Conservation (phyloP, 2,329 filamentous ascomycete species). For the Alternaria arbusti region DNA sequence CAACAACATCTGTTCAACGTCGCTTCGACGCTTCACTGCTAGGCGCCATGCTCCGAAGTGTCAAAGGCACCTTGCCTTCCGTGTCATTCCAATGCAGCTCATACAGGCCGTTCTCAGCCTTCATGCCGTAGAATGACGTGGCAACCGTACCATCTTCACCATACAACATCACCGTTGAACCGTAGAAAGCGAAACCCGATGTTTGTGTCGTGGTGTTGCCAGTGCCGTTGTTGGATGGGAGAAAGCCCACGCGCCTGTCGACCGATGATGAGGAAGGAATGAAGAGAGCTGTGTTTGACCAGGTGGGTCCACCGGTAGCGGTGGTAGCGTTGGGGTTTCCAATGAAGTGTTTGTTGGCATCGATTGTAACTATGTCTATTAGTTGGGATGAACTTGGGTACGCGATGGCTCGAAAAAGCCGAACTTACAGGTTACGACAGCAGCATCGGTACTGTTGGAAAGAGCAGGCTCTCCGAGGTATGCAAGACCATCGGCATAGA, state of each 20-base stretch:
- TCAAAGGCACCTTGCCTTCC: background rate
- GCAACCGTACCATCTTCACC: background rate
- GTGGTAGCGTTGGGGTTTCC: background rate
- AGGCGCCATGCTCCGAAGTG: background rate
- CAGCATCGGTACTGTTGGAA: background rate
- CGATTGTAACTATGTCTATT: background rate
- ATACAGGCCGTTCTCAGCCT: background rate
- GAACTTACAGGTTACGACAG: background rate
- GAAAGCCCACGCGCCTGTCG: background rate
- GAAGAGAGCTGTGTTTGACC: background rate
- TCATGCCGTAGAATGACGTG: background rate
- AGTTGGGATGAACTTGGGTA: background rate
- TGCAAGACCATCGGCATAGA: conserved; percentile 17
- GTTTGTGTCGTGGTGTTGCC: background rate
- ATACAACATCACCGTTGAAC: background rate
- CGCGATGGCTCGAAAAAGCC: background rate
- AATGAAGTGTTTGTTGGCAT: background rate
- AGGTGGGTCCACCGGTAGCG: background rate
- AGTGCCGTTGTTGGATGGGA: background rate
- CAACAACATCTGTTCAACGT: background rate
- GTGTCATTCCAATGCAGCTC: conserved; percentile 1
- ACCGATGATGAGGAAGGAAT: background rate
- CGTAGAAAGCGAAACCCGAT: background rate
- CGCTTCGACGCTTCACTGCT: background rate
- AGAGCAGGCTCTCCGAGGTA: background rate